Evolutionary conservation across 352 stramenopile species (phyloP).

Genomic region (Pythium vanterpoolii): DNA sequence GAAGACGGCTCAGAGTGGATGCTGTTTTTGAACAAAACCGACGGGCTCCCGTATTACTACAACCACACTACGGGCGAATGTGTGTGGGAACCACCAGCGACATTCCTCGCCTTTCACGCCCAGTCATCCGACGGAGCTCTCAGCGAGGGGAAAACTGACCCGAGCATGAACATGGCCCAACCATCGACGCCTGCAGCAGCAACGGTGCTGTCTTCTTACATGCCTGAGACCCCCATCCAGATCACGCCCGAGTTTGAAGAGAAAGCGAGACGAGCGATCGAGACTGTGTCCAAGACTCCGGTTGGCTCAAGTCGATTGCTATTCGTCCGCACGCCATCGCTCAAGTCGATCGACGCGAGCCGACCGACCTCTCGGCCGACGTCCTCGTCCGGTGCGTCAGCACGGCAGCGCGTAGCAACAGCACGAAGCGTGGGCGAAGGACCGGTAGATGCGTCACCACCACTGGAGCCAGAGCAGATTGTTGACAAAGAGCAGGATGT

Average conservation of each 20-base stretch:
- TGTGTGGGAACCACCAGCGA: conserved; percentile 57
- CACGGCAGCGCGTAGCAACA: conserved; percentile 1
- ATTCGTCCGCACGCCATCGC: conserved; percentile 37
- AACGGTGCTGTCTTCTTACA: not conserved
- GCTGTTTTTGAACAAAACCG: conserved; percentile 66
- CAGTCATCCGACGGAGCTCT: not conserved
- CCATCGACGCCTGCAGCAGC: not conserved
- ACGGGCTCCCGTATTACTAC: conserved; percentile 70
- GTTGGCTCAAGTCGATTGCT: conserved; percentile 42
- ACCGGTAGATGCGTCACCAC: not conserved
- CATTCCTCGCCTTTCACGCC: conserved; percentile 44
- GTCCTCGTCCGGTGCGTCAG: conserved; percentile 13
- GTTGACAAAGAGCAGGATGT: not conserved
- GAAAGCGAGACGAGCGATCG: conserved; percentile 48
- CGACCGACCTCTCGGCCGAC: not conserved
- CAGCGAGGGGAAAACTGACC: not conserved
- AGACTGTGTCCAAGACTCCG: conserved; percentile 37
- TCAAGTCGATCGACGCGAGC: conserved; percentile 15
- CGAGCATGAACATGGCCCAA: too few relatives aligned
- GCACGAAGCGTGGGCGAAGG: conserved; percentile 1
- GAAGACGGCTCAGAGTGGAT: conserved; percentile 40
- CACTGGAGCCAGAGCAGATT: not conserved
- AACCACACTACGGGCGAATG: conserved; percentile 55
- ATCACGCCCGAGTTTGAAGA: conserved; percentile 54
- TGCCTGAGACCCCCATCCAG: not conserved